phyloP scores from a whole-genome alignment of 2,329 filamentous ascomycete species.

The Bipolaris zeicola region DNA sequence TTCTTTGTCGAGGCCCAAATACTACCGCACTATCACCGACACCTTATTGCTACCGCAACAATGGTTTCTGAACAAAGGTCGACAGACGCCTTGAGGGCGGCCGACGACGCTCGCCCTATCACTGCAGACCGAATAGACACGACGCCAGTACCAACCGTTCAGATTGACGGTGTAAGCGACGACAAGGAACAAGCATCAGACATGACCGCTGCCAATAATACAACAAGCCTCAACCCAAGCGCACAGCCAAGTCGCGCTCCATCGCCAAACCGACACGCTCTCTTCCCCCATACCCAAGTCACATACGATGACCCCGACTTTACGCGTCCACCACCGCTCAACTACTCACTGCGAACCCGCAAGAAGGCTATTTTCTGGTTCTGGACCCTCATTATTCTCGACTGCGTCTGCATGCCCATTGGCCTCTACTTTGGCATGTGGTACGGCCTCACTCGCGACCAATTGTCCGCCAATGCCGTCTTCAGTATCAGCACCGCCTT shows the following conservation, averaged over 20 bases:
- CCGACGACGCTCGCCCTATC: slow-evolving; percentile 14
- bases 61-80: slow-evolving; percentile 40
- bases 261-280: slow-evolving; percentile 40
- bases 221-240: slow-evolving; percentile 22
- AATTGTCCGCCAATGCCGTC: slow-evolving; percentile 57
- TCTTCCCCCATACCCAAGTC: slow-evolving; percentile 51
- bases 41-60: slow-evolving; percentile 1
- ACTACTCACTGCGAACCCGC: slow-evolving; percentile 61
- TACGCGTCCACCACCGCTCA: slow-evolving; percentile 57
- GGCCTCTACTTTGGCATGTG: slow-evolving; percentile 66
- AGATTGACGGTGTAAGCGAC: slow-evolving; percentile 23
- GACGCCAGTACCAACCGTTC: slow-evolving; percentile 30
- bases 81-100: slow-evolving; percentile 37
- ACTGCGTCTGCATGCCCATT: slow-evolving; percentile 64
- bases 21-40: neutral
- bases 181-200: slow-evolving; percentile 21
- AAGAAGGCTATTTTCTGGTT: slow-evolving; percentile 64
- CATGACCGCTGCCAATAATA: slow-evolving; percentile 14
- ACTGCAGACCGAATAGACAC: slow-evolving; percentile 15
- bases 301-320: slow-evolving; percentile 49
- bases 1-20: neutral
- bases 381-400: slow-evolving; percentile 64
- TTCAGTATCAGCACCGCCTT: slow-evolving; percentile 62
- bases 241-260: slow-evolving; percentile 32
- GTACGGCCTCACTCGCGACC: slow-evolving; percentile 57